phyloP scores from a whole-genome alignment of 2,329 filamentous ascomycete genomes.

The Verticillium tricorpus region DNA sequence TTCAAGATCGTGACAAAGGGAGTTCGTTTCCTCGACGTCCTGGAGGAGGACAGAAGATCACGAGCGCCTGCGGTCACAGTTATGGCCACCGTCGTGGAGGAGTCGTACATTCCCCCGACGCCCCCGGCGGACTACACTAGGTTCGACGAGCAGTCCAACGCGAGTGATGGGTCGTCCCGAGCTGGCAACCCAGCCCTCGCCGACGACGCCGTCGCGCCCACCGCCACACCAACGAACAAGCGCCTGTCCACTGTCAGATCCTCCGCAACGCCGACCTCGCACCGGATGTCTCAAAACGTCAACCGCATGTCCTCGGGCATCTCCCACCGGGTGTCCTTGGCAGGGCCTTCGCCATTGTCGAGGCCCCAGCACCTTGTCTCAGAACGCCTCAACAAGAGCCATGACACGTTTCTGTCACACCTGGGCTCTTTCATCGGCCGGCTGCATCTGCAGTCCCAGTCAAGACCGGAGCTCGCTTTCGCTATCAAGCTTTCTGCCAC shows the following conservation, averaged over 20 bases:
- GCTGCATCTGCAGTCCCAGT: conserved; percentile 87
- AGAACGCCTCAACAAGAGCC: conserved; percentile 70
- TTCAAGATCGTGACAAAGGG: conserved; percentile 92
- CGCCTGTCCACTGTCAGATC: conserved; percentile 42
- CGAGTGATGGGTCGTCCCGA: conserved; percentile 36
- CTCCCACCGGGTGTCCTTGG: conserved; percentile 74
- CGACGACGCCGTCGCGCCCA: conserved; percentile 29
- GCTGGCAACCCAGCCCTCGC: conserved; percentile 19
- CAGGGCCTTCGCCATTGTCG: conserved; percentile 58
- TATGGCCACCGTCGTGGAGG: conserved; percentile 56
- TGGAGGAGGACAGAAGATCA: conserved; percentile 59
- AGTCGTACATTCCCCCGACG: conserved; percentile 55
- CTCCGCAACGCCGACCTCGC: conserved; percentile 20
- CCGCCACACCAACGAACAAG: conserved; percentile 34
- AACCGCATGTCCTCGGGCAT: conserved; percentile 49
- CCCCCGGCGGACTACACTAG: conserved; percentile 54
- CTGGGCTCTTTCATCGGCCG: conserved; percentile 89
- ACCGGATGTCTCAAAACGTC: conserved; percentile 32
- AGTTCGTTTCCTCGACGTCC: conserved; percentile 82
- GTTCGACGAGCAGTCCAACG: conserved; percentile 36
- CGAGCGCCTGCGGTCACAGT: conserved; percentile 50
- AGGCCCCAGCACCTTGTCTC: conserved; percentile 74
- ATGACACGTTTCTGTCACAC: conserved; percentile 86
- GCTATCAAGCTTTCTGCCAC: conserved; percentile 80
- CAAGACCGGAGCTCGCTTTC: conserved; percentile 73